A percentile compares a stretch with the other conserved stretches of the same genome.
These are phyloP conservation scores for Backusella westeae DNA, from an alignment of 192 early-diverging fungal genomes.

Conservation along the genomic window DNA sequence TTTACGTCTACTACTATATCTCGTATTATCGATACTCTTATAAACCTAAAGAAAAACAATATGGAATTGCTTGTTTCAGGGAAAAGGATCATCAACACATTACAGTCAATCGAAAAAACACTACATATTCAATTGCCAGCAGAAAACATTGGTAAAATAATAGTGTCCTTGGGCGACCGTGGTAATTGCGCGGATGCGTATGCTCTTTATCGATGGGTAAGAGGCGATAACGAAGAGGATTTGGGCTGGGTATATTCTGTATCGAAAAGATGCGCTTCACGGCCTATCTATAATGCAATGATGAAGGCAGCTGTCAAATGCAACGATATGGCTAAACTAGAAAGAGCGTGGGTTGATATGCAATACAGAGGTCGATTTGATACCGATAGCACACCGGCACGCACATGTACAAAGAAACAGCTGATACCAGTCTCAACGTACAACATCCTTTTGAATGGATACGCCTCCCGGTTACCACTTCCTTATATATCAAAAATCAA, in stretches of 20 bases:
- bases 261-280: neutral
- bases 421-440: neutral
- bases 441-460: conserved; percentile 25
- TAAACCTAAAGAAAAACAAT: neutral
- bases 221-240: neutral
- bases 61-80: neutral
- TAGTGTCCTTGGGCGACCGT: conserved; percentile 9
- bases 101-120: conserved; percentile 14
- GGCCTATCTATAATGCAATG: conserved; percentile 10
- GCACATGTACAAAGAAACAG: neutral
- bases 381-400: neutral
- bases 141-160: neutral
- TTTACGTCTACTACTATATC: neutral
- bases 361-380: conserved; percentile 11
- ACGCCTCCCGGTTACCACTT: conserved; percentile 12
- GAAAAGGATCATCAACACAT: neutral
- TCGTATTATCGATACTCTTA: conserved; percentile 10
- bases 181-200: conserved; percentile 8
- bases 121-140: neutral
- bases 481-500: conserved; percentile 5
- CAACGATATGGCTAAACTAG: conserved; percentile 5
- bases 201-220: conserved; percentile 18
- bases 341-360: conserved; percentile 19
- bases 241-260: neutral
- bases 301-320: conserved; percentile 11